A percentile compares a stretch with the other conserved stretches of the same genome.
Evolutionary conservation across 2,329 filamentous ascomycete species (phyloP).

Genomic region (Aspergillus uvarum): DNA sequence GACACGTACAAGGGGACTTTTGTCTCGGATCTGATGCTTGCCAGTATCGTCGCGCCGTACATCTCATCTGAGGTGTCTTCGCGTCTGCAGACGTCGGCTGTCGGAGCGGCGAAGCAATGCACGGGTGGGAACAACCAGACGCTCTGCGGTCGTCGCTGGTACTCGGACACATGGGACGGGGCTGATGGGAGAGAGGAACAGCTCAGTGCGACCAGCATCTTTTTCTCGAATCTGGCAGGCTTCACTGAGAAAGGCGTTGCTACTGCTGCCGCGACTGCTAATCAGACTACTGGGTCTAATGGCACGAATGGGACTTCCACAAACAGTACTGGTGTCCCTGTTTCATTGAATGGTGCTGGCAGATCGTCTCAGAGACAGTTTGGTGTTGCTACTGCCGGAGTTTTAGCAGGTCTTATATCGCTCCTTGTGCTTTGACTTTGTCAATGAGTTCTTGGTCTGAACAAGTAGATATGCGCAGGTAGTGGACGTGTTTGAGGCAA

Average conservation of each 20-base stretch:
- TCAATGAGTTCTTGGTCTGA: too few species aligned
- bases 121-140: slow-evolving; percentile 41
- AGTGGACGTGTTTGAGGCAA: too few species aligned
- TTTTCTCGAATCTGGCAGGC: slow-evolving; percentile 9
- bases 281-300: not conserved
- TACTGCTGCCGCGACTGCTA: not conserved
- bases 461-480: too few species aligned
- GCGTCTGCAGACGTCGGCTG: slow-evolving; percentile 52
- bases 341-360: not conserved
- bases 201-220: slow-evolving; percentile 28
- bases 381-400: not conserved
- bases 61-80: slow-evolving; percentile 50
- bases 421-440: not conserved
- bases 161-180: slow-evolving; percentile 28
- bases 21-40: slow-evolving; percentile 55
- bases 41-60: slow-evolving; percentile 57
- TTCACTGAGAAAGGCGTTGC: not conserved
- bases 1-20: slow-evolving; percentile 64
- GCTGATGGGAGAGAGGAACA: slow-evolving; percentile 30
- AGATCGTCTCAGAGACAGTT: not conserved
- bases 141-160: slow-evolving; percentile 40
- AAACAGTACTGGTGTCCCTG: not conserved
- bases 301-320: not conserved
- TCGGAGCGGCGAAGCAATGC: slow-evolving; percentile 53
- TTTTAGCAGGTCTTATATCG: not conserved